Conservation (phyloP, 495 filamentous ascomycete species). For the Cladorrhinum samala region DNA sequence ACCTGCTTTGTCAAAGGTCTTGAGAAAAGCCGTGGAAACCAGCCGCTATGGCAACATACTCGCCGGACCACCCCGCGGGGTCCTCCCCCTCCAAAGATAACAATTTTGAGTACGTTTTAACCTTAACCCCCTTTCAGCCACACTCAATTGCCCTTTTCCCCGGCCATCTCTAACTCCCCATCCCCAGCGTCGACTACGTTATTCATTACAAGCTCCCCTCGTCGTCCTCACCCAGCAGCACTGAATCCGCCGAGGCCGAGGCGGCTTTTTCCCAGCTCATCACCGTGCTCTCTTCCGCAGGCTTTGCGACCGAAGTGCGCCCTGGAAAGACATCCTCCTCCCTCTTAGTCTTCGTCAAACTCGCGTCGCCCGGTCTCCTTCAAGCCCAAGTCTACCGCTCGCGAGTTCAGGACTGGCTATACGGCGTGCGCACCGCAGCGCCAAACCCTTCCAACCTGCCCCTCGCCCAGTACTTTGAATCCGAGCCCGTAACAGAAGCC, state of each 20-base stretch:
- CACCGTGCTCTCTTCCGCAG: conserved; percentile 60
- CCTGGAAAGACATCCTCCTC: conserved; percentile 69
- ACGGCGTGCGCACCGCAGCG: conserved; percentile 73
- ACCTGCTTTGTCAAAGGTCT: neutral
- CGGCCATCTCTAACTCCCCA: conserved; percentile 13
- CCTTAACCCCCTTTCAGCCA: conserved; percentile 2
- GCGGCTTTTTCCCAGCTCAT: conserved; percentile 71
- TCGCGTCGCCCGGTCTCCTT: conserved; percentile 60
- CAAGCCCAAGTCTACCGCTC: conserved; percentile 56
- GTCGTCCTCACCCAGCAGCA: conserved; percentile 1
- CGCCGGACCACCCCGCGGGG: neutral
- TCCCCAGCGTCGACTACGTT: conserved; percentile 79
- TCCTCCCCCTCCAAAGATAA: neutral
- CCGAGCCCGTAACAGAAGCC: conserved; percentile 73
- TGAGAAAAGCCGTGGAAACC: neutral
- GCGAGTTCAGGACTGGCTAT: conserved; percentile 93
- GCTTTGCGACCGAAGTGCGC: conserved; percentile 79
- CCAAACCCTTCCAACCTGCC: conserved; percentile 65
- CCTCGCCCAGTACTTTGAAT: conserved; percentile 50
- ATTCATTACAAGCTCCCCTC: conserved; percentile 68
- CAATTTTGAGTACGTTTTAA: conserved; percentile 22
- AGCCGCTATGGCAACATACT: neutral
- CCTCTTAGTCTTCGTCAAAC: conserved; percentile 76
- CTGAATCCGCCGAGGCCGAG: conserved; percentile 63
- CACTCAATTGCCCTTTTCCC: conserved; percentile 11